Conservation (phyloP, 225 moss, liverwort and hornwort genomes). For the Neckera pumila region DNA sequence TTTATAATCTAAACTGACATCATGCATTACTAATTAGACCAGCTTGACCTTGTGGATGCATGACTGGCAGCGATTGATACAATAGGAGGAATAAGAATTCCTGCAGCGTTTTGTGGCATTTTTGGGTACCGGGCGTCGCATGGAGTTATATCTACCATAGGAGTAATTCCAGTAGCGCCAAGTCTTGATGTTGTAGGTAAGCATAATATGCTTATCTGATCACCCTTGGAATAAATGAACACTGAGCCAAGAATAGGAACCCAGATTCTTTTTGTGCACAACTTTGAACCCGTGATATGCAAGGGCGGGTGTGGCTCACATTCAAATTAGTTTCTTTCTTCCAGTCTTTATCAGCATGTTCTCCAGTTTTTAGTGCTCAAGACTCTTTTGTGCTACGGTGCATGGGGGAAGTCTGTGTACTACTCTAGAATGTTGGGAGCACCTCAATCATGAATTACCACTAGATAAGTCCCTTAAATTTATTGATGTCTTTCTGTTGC, state of each 20-base stretch:
- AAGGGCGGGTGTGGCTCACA: background rate
- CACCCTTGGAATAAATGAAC: background rate
- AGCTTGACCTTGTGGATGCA: background rate
- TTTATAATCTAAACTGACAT: too few relatives aligned
- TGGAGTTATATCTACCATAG: constrained; percentile 26
- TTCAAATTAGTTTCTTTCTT: background rate
- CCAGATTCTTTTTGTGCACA: background rate
- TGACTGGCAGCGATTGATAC: constrained; percentile 30
- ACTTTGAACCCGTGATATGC: background rate
- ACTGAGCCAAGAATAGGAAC: background rate
- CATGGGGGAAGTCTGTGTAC: background rate
- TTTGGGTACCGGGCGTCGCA: constrained; percentile 36
- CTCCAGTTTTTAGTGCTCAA: background rate
- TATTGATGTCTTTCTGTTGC: background rate
- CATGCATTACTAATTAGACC: background rate
- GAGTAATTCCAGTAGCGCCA: constrained; percentile 29
- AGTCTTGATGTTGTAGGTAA: constrained; percentile 44
- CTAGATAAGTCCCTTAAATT: background rate
- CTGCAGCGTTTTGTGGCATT: constrained; percentile 49
- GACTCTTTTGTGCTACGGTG: background rate
- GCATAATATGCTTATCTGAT: background rate
- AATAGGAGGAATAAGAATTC: constrained; percentile 42
- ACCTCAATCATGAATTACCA: background rate
- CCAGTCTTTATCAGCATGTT: background rate
- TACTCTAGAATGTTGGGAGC: background rate